phyloP scores from a whole-genome alignment of 768 basidiomycete genomes.

The Lactarius psammicola region DNA sequence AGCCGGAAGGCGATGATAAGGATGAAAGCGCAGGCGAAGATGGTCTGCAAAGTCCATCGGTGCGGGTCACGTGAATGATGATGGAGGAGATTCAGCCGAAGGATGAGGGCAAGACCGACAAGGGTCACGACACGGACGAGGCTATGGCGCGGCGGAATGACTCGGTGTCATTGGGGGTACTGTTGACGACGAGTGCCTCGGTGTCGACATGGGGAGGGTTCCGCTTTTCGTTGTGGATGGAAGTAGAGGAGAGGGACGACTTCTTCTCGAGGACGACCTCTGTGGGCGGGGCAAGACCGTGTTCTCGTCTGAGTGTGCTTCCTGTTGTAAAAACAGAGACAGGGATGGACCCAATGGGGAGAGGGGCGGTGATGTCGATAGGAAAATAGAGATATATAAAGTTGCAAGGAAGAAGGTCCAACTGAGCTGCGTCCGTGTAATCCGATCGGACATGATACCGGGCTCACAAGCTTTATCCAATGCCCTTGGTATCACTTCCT shows the following conservation, averaged over 20 bases:
- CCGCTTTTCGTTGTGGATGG: conserved; percentile 33
- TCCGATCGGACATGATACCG: too few relatives aligned
- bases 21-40: too few relatives aligned
- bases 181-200: conserved; percentile 17
- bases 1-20: too few relatives aligned
- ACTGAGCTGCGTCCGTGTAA: background rate
- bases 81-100: conserved; percentile 80
- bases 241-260: conserved; percentile 30
- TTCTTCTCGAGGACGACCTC: conserved; percentile 26
- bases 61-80: conserved; percentile 62
- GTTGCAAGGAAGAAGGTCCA: background rate
- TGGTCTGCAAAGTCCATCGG: conserved; percentile 79
- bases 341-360: background rate
- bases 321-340: too few relatives aligned
- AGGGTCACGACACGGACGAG: conserved; percentile 41
- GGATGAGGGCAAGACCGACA: conserved; percentile 48
- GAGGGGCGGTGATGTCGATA: background rate
- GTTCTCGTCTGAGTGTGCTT: background rate
- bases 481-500: too few relatives aligned
- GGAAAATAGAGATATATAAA: background rate
- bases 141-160: conserved; percentile 21
- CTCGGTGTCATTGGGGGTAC: conserved; percentile 26
- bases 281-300: background rate
- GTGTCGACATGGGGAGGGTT: conserved; percentile 4
- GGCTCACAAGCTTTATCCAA: too few relatives aligned